Conservation (phyloP, 1,284 basidiomycete species). For the Cutaneotrichosporon cyanovorans region DNA sequence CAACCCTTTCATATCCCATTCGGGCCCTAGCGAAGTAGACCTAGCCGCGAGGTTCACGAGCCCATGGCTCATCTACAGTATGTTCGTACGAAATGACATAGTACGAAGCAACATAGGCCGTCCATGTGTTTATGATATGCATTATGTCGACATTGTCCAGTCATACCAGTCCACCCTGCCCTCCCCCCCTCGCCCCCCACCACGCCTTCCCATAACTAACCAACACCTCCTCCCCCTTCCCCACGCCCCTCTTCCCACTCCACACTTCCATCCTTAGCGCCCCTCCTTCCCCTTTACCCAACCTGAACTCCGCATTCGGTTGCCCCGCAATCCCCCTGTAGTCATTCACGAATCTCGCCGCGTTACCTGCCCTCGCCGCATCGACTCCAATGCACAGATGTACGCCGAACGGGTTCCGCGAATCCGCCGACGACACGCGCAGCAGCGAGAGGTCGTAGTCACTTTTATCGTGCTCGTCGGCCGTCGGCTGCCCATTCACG, state of each 20-base stretch:
- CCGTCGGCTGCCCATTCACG: not conserved
- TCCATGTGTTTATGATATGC: too few species aligned
- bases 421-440: conserved; percentile 43
- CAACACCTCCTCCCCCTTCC: conserved; percentile 75
- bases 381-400: conserved; percentile 53
- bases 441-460: conserved; percentile 81
- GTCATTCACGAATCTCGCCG: conserved; percentile 80
- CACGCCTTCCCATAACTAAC: conserved; percentile 91
- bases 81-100: too few species aligned
- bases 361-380: conserved; percentile 68
- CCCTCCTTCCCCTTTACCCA: conserved; percentile 54
- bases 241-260: conserved; percentile 55
- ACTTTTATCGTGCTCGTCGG: conserved; percentile 27
- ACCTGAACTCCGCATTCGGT: conserved; percentile 67
- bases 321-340: conserved; percentile 61
- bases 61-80: too few species aligned
- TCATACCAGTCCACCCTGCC: too few species aligned
- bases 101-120: too few species aligned
- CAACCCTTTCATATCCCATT: too few species aligned
- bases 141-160: too few species aligned
- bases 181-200: conserved; percentile 55
- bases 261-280: conserved; percentile 71
- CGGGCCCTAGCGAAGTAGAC: too few species aligned
- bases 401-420: conserved; percentile 25
- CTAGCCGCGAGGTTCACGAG: too few species aligned